Evolutionary conservation across 257 asterid species (phyloP).

Genomic region (Gentiana dahurica): DNA sequence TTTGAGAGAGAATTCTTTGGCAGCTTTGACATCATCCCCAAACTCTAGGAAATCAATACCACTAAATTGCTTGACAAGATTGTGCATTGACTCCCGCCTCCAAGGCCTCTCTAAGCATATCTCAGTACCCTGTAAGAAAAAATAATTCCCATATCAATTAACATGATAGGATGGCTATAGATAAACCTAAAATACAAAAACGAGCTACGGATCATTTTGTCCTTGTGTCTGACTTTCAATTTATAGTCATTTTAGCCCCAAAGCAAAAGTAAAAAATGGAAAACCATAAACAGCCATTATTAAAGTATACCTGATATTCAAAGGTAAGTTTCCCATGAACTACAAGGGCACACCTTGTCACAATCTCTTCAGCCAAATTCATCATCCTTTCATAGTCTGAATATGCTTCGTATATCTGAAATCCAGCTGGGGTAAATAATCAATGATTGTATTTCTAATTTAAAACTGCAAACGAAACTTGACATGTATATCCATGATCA

Average conservation of each 20-base stretch:
- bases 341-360: slow-evolving; percentile 81
- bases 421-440: slow-evolving; percentile 3
- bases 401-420: slow-evolving; percentile 95
- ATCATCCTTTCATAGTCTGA: slow-evolving; percentile 95
- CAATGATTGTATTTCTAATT: background rate
- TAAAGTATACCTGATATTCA: slow-evolving; percentile 65
- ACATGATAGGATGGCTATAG: background rate
- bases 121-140: slow-evolving; percentile 54
- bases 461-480: background rate
- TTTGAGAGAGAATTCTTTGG: slow-evolving; percentile 47
- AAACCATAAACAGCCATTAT: background rate
- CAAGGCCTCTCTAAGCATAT: slow-evolving; percentile 91
- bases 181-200: too few relatives aligned
- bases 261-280: background rate
- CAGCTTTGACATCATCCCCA: slow-evolving; percentile 50
- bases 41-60: slow-evolving; percentile 63
- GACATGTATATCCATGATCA: slow-evolving; percentile 1
- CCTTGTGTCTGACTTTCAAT: too few relatives aligned
- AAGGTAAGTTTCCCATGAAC: slow-evolving; percentile 68
- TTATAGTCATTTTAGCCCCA: too few relatives aligned
- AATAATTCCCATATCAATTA: background rate
- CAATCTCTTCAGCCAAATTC: slow-evolving; percentile 85
- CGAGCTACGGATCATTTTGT: too few relatives aligned
- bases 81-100: slow-evolving; percentile 97
- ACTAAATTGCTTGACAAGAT: slow-evolving; percentile 84